Base-by-base conservation (phyloP, 164 flowering plant species). In the Paratinospora sagittata region DNA sequence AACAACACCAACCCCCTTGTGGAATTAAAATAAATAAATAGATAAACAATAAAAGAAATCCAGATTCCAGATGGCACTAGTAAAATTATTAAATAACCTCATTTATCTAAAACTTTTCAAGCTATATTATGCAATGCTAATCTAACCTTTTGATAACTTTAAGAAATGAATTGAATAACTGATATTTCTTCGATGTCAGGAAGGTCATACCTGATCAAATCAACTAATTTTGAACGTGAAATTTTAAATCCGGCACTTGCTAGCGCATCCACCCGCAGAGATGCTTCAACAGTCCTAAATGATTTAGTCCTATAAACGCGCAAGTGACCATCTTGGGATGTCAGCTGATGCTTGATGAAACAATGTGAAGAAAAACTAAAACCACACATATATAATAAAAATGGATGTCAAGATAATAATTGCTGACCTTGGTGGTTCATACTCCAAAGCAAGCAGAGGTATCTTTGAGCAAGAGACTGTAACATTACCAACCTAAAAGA, bases 211-310 rank as follows among this genome's bases (percentile, higher is more conserved):
- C 97, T 87, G 80, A 94, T 89, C 75, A 89, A 78, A 77, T 81
- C 81, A 72, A 85, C 93, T 75, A 94, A 80, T 79, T 94, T 92
- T 61, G 98, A 85, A 63, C 97, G 84, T 41, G 98, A 94, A 74
- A 90, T 83, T 80, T 92, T 90, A 72, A 85, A 94, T 62, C 98
- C 98, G 13, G 97, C 98, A 84, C 98, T 92, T 55, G 97, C 98
- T 64, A 94, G 60, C 41, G 97, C 90, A 84, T 94, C 96, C 33
- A 94, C 78, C 71, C 98, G 84, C 16, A 90, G 68, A 27, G 98
- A 94, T 69, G 91, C 88, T 75, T 92, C 97, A 41, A 94, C 72
- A 8, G 72, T 24, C 60, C 33, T 69, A 4, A 57, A 69, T 39
- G 91, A 71, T 72, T 84, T 87, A 12, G 93, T 94, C 85, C 98